Evolutionary conservation across 306 rosid species (phyloP).

Genomic region (Lupinus albus): DNA sequence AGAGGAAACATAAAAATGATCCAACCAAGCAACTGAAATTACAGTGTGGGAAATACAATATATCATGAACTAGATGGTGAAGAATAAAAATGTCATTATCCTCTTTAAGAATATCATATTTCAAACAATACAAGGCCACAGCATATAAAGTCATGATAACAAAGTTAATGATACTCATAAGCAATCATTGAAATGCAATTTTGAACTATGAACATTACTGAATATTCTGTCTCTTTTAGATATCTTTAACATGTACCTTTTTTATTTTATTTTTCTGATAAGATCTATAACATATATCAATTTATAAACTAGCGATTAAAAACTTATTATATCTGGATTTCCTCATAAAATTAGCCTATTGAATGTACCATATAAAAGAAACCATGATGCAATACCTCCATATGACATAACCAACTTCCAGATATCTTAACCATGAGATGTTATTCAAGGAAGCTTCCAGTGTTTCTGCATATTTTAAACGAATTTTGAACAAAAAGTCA

Average conservation of each 20-base stretch:
- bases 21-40: slow-evolving; percentile 20
- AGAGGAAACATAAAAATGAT: slow-evolving; percentile 1
- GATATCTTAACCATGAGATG: too few relatives aligned
- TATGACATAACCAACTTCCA: too few relatives aligned
- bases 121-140: background rate
- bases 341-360: too few relatives aligned
- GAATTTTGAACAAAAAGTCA: too few relatives aligned
- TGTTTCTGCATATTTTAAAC: too few relatives aligned
- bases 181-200: background rate
- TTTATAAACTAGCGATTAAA: background rate
- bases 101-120: background rate
- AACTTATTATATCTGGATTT: background rate
- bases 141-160: background rate
- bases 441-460: too few relatives aligned
- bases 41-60: background rate
- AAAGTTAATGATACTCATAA: background rate
- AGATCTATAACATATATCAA: background rate
- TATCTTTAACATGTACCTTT: background rate
- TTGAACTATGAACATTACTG: background rate
- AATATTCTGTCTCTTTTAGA: too few relatives aligned
- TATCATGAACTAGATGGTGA: slow-evolving; percentile 26
- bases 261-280: background rate
- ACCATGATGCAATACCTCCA: too few relatives aligned
- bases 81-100: too few relatives aligned
- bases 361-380: too few relatives aligned